Base-by-base conservation (phyloP, 2,329 filamentous ascomycete species). In the Fusarium nelsonii region DNA sequence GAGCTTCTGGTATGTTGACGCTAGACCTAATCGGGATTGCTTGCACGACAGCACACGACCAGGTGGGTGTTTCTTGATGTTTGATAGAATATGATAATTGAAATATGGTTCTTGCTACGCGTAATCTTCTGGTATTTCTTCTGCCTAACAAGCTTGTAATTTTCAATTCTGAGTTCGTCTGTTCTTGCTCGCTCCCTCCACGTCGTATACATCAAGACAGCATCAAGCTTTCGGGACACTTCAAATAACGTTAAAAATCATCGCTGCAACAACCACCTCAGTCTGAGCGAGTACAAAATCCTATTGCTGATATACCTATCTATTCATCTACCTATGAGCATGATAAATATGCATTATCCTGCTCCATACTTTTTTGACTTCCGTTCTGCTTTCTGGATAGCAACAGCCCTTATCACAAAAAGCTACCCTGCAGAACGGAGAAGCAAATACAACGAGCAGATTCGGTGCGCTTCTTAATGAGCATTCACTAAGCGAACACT, bases 391-490 rank as follows among this genome's bases (percentile, higher is more conserved):
- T 39, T 39, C 33, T 28, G 14, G 4, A 28, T 10, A 28, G n/a
- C 33, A 37, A 11, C 16, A 36, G 12, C n/a, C 23, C n/a, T 6
- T 11, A 18, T 15, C n/a, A 30, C 41, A 48, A 18, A 30, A 28
- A 36, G n/a, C 23, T 48, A 37, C 90, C 91, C 92, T 83, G 85
- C 87, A 88, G 8, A 37, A 30, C 12, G 6, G 46, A 26, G 15
- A 12, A 37, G 6, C 33, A 18, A 7, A n/a, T 16, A 16, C 32
- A 11, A 40, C 34, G 18, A 33, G 10, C 26, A 18, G 11, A 28
- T 50, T 8, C 16, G 28, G n/a, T 44, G 16, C 4, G 23, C 26
- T 44, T 30, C 41, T 30, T 10, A 12, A n/a, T 20, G 34, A 39
- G 33, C 33, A 7, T 14, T 26, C 16, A 18, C 16, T 14, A 10